Base-by-base conservation (phyloP, 2,329 filamentous ascomycete genomes). In the Aureobasidium melanogenum region DNA sequence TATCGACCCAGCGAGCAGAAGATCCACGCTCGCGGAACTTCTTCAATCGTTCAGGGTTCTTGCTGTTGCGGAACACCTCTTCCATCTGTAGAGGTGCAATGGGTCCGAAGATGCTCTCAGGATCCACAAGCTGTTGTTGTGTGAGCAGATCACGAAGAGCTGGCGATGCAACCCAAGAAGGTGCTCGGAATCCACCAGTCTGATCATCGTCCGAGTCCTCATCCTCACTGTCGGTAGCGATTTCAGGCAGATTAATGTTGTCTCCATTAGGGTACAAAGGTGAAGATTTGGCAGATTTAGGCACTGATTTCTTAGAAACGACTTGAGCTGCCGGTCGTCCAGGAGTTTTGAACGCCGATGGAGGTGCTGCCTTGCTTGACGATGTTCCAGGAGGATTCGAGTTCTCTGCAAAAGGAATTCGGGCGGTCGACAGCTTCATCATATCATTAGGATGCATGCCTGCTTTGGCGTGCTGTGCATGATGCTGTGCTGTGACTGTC, bases 141-240 rank as follows among this genome's bases (percentile, higher is more conserved):
- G 87, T 82, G 28, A 99, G 82, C 60, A 90, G 83, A 58, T 84
- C 80, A 19, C 87, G 84, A 48, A 99, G 82, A 65, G 90, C 88
- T 12, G 93, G 92, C 2, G 90, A 90, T 70, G 96, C 88, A 5
- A 91, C 91, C 94, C 94, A 99, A 8, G 85, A 84, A 2, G 91
- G 89, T 17, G 90, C 83, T 59, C 76, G 78, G 69, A 89, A 85
- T 51, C 79, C 79, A 48, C 67, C 69, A 34, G 66, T 68, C 26
- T 65, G 65, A 38, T 77, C 77, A 36, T 81, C 81, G 15, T 84
- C 83, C 46, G 82, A 79, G 2, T 82, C 84, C 52, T 93, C 88
- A 63, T 96, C 90, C 69, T 96, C 92, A 32, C 91, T 91, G 71
- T 99, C 95, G 1, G 94, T 97, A 65, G 91, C 86, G 67, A 99